Evolutionary conservation across 371 early-diverging fungal species (phyloP).

Genomic region (Circinella umbellata): DNA sequence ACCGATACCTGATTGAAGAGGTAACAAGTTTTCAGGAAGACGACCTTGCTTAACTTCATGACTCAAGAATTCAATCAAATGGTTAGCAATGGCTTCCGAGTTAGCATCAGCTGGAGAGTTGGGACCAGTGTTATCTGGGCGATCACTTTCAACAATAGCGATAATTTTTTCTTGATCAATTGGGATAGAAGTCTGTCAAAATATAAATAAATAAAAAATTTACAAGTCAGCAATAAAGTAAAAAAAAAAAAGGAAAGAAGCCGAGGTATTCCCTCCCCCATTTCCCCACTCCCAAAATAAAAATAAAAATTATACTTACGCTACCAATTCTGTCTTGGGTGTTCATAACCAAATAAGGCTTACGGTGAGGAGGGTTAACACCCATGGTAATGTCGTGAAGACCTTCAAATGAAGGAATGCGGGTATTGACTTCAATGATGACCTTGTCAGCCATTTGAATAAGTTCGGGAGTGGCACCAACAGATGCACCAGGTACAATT

Average conservation of each 20-base stretch:
- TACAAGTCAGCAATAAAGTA: neutral
- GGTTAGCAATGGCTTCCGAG: slow-evolving; percentile 49
- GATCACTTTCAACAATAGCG: slow-evolving; percentile 50
- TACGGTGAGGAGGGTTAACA: slow-evolving; percentile 46
- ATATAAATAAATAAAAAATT: slow-evolving; percentile 21
- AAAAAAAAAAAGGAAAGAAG: neutral
- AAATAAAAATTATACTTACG: slow-evolving; percentile 24
- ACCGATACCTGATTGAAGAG: slow-evolving; percentile 60
- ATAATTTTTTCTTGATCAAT: slow-evolving; percentile 53
- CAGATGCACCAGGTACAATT: slow-evolving; percentile 59
- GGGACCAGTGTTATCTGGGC: slow-evolving; percentile 51
- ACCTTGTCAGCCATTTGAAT: slow-evolving; percentile 58
- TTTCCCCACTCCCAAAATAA: too few relatives aligned
- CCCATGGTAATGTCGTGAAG: slow-evolving; percentile 54
- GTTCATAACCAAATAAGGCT: slow-evolving; percentile 53
- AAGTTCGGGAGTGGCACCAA: slow-evolving; percentile 58
- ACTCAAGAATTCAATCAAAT: slow-evolving; percentile 55
- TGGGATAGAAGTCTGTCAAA: slow-evolving; percentile 47
- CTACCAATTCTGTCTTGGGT: slow-evolving; percentile 56
- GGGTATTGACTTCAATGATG: slow-evolving; percentile 59
- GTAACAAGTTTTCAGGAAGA: slow-evolving; percentile 49
- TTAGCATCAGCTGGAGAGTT: slow-evolving; percentile 47
- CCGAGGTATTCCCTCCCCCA: too few relatives aligned
- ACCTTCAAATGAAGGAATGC: slow-evolving; percentile 57
- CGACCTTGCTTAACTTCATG: slow-evolving; percentile 57